Evolutionary conservation across 2,329 filamentous ascomycete genomes (phyloP).

Genomic region (Sporothrix inflata): DNA sequence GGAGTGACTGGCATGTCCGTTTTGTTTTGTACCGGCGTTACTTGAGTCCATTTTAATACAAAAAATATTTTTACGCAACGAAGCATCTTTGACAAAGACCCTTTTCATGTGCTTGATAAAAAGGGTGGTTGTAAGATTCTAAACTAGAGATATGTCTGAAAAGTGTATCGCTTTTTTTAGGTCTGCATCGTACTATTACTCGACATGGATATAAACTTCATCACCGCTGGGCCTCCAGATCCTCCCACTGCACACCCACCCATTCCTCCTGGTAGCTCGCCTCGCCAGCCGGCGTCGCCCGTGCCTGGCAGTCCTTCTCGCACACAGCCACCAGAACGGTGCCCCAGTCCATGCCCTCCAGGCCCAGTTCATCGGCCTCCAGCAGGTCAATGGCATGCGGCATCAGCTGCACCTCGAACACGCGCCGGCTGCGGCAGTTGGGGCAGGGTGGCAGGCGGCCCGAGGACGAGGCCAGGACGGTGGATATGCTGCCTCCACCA

Average conservation of each 20-base stretch:
- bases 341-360: conserved; percentile 97
- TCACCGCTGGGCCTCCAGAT: conserved; percentile 53
- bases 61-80: background rate
- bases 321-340: conserved; percentile 89
- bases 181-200: background rate
- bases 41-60: conserved; percentile 18
- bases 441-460: conserved; percentile 71
- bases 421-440: conserved; percentile 73
- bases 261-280: conserved; percentile 90
- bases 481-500: conserved; percentile 36
- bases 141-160: background rate
- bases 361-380: conserved; percentile 71
- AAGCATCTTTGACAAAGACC: background rate
- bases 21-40: conserved; percentile 27
- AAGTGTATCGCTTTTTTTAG: background rate
- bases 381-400: conserved; percentile 89
- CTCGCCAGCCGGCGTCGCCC: conserved; percentile 60
- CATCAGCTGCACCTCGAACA: conserved; percentile 91
- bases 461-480: conserved; percentile 36
- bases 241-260: conserved; percentile 98
- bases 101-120: background rate
- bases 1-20: conserved; percentile 20
- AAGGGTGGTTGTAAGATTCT: background rate
- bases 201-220: conserved; percentile 4
- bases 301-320: conserved; percentile 72